phyloP scores from a whole-genome alignment of 768 basidiomycete genomes.

The Coprinellus micaceus region DNA sequence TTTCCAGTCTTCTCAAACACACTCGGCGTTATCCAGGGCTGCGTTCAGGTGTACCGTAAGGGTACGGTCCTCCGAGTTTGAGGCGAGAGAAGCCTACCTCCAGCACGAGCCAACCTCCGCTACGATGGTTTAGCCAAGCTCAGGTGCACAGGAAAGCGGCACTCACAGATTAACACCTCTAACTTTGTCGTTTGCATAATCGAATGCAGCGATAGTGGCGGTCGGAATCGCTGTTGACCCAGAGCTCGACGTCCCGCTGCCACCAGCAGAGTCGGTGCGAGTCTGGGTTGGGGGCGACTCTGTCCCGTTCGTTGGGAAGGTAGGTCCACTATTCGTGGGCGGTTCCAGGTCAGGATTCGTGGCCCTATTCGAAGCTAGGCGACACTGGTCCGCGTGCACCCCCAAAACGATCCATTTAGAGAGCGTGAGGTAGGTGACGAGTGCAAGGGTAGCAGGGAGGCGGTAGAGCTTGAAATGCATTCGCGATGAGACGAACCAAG shows the following conservation, averaged over 20 bases:
- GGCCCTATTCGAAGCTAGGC: background rate
- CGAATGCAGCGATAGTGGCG: slow-evolving; percentile 3
- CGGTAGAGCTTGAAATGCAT: background rate
- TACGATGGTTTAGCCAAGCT: slow-evolving; percentile 17
- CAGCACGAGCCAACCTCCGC: slow-evolving; percentile 63
- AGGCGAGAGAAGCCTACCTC: slow-evolving; percentile 39
- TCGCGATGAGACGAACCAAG: too few species aligned
- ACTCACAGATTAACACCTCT: slow-evolving; percentile 64
- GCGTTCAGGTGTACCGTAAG: background rate
- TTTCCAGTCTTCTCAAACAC: slow-evolving; percentile 63
- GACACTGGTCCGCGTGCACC: background rate
- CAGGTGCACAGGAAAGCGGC: background rate
- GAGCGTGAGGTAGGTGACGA: background rate
- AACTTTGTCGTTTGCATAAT: slow-evolving; percentile 23
- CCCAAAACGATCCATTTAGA: too few species aligned
- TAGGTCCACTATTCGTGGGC: background rate
- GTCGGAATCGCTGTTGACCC: background rate
- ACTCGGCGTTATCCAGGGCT: slow-evolving; percentile 81
- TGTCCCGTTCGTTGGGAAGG: background rate
- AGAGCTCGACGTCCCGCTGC: background rate
- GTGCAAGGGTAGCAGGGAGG: background rate
- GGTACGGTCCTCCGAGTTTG: too few species aligned
- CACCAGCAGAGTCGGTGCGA: background rate
- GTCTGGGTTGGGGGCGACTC: background rate
- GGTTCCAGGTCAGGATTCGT: background rate